A percentile compares a stretch with the other conserved stretches of the same genome.
Conservation (phyloP, 768 basidiomycete species). For the Mycena galericulata region DNA sequence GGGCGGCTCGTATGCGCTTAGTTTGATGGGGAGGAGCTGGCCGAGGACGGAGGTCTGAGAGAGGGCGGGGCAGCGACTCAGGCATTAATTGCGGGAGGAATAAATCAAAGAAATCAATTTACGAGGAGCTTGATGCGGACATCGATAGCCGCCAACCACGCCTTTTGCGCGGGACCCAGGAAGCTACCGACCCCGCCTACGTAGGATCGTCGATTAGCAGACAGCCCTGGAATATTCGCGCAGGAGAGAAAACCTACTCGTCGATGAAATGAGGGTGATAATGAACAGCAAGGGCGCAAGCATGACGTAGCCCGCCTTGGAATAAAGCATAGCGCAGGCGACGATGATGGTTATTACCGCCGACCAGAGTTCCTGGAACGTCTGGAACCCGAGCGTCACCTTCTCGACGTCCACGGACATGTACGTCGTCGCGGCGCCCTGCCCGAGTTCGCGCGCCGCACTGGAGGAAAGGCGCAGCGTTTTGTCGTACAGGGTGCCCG, state of each 20-base stretch:
- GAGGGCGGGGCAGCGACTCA: background rate
- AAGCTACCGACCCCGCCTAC: slow-evolving; percentile 9
- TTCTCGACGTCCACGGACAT: slow-evolving; percentile 30
- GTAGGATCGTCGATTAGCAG: background rate
- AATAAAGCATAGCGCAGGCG: slow-evolving; percentile 20
- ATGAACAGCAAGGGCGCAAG: slow-evolving; percentile 21
- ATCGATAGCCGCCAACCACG: slow-evolving; percentile 18
- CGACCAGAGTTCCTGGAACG: slow-evolving; percentile 23
- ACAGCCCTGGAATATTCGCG: background rate
- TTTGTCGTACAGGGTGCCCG: too few relatives aligned
- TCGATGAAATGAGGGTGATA: background rate
- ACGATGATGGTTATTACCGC: slow-evolving; percentile 13
- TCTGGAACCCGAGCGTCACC: slow-evolving; percentile 10
- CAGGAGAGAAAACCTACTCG: slow-evolving; percentile 12
- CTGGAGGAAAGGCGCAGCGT: slow-evolving; percentile 10
- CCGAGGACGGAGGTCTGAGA: slow-evolving; percentile 21
- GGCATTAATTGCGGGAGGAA: background rate
- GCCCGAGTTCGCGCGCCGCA: slow-evolving; percentile 23
- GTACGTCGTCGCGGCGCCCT: too few relatives aligned
- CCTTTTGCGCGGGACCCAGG: too few relatives aligned
- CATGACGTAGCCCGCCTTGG: slow-evolving; percentile 21
- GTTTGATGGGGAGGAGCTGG: slow-evolving; percentile 26
- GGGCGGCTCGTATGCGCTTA: slow-evolving; percentile 11
- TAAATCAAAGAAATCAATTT: background rate
- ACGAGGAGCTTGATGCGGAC: slow-evolving; percentile 20